phyloP scores from a whole-genome alignment of 768 basidiomycete species.

The Trametes punicea region DNA sequence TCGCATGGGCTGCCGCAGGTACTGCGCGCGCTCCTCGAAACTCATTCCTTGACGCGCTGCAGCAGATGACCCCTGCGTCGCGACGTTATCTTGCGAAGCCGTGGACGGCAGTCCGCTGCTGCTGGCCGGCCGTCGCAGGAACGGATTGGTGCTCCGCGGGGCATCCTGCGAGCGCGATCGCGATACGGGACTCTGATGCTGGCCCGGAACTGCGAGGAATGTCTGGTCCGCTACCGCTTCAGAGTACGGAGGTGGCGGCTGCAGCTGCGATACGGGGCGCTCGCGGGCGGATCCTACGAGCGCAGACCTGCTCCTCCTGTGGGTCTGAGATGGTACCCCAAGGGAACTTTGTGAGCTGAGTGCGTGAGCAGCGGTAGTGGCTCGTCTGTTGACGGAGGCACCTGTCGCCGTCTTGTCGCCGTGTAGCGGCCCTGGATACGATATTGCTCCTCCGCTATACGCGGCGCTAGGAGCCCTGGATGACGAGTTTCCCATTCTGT shows the following conservation, averaged over 20 bases:
- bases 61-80: not conserved
- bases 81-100: not conserved
- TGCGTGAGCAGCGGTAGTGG: constrained; percentile 2
- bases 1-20: constrained; percentile 18
- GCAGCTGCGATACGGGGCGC: constrained; percentile 1
- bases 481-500: constrained; percentile 17
- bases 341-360: not conserved
- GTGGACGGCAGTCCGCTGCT: constrained; percentile 1
- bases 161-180: constrained; percentile 8
- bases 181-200: not conserved
- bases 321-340: constrained; percentile 1
- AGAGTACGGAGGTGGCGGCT: constrained; percentile 18
- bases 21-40: constrained; percentile 9
- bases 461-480: constrained; percentile 14
- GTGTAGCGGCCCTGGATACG: constrained; percentile 11
- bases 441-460: constrained; percentile 10
- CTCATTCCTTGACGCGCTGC: not conserved
- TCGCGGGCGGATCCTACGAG: constrained; percentile 6
- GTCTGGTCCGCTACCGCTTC: constrained; percentile 11
- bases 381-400: constrained; percentile 8
- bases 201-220: constrained; percentile 1
- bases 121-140: not conserved
- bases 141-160: constrained; percentile 8
- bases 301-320: constrained; percentile 16
- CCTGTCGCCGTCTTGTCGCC: constrained; percentile 3